phyloP scores from a whole-genome alignment of 2,329 filamentous ascomycete species.

The Amesomyces nigricolor region DNA sequence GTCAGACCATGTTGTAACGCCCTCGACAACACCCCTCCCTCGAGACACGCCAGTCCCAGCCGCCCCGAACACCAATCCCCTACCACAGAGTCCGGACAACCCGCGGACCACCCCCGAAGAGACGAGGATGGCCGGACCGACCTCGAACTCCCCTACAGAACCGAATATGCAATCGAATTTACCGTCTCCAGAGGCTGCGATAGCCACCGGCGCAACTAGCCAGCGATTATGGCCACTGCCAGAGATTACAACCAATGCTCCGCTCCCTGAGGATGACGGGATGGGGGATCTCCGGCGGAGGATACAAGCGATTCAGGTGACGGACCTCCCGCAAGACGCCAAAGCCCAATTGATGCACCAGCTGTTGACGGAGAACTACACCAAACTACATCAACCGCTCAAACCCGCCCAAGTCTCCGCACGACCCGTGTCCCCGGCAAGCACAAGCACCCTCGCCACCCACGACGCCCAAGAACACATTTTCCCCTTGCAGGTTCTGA shows the following conservation, averaged over 20 bases:
- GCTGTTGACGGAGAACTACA: slow-evolving; percentile 64
- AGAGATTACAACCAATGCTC: slow-evolving; percentile 6
- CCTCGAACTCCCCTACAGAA: not conserved
- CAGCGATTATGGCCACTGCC: not conserved
- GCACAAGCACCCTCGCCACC: slow-evolving; percentile 21
- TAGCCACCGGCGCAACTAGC: not conserved
- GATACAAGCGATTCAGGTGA: slow-evolving; percentile 63
- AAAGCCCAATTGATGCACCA: slow-evolving; percentile 69
- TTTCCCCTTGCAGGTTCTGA: slow-evolving; percentile 46
- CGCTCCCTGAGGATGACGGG: slow-evolving; percentile 70
- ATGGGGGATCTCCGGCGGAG: slow-evolving; percentile 62
- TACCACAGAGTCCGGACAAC: not conserved
- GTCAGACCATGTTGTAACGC: not conserved
- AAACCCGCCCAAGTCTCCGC: slow-evolving; percentile 19
- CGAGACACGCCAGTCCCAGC: not conserved
- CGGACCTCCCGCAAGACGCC: slow-evolving; percentile 51
- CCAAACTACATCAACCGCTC: slow-evolving; percentile 35
- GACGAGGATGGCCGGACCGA: not conserved
- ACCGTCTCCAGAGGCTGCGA: not conserved
- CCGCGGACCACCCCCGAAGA: not conserved
- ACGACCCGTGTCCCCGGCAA: slow-evolving; percentile 25
- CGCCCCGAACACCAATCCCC: not conserved
- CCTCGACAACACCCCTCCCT: not conserved
- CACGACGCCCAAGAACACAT: slow-evolving; percentile 32
- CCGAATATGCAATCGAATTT: not conserved